phyloP scores from a whole-genome alignment of 179 eudicot species.

The Carnegiea gigantea region DNA sequence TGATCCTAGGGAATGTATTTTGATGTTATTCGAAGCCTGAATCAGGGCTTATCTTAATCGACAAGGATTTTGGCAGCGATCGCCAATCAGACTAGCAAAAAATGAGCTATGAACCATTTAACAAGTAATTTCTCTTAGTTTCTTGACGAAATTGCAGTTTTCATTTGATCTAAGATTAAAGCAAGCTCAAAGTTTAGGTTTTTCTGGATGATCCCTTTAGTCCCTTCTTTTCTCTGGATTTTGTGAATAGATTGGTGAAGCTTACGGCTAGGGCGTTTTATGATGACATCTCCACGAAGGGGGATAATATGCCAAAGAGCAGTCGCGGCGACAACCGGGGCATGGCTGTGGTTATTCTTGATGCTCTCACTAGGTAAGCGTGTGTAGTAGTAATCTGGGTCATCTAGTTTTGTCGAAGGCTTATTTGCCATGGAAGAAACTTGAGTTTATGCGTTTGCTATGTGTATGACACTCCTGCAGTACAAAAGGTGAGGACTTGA shows the following conservation, averaged over 20 bases:
- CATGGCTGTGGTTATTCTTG: conserved; percentile 89
- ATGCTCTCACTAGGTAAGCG: conserved; percentile 78
- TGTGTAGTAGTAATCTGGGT: not conserved
- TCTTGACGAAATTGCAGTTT: too few relatives aligned
- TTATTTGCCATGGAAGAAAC: not conserved
- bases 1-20: not conserved
- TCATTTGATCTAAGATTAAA: not conserved
- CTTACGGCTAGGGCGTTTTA: conserved; percentile 90
- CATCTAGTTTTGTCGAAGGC: not conserved
- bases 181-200: not conserved
- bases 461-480: not conserved
- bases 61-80: not conserved
- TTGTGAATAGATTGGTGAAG: conserved; percentile 68
- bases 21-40: not conserved
- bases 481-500: not conserved
- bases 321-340: conserved; percentile 83
- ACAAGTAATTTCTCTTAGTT: conserved; percentile 32
- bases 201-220: not conserved
- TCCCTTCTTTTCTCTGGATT: not conserved
- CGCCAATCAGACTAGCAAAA: not conserved
- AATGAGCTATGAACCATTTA: conserved; percentile 60
- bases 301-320: conserved; percentile 74
- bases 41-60: not conserved
- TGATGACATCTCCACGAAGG: conserved; percentile 77
- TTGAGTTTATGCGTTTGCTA: too few relatives aligned